Evolutionary conservation across 768 basidiomycete genomes (phyloP), one percentile per base, ranked within the genome.

Genomic region (Trametes villosa): DNA sequence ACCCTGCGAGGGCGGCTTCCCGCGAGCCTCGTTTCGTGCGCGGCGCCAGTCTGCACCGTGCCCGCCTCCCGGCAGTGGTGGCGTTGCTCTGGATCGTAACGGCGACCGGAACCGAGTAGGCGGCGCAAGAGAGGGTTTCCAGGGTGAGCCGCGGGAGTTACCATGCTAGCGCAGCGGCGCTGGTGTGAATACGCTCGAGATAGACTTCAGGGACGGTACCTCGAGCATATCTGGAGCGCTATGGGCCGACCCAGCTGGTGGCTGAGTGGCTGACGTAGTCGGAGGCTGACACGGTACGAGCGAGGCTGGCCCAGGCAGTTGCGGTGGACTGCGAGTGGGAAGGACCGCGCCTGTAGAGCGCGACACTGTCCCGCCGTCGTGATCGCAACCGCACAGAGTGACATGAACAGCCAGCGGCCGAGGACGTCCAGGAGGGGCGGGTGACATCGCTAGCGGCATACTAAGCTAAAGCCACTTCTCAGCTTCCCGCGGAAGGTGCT

Each of bases 1-100:
- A n/a, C 40, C 51, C 20, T 38, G 30, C 40, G 51, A 5, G 52
- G 27, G 29, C 38, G 52, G 52, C 52, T 42, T 53, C 52, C 52
- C 52, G 52, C 52, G 52, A 53, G 38, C n/a, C 30, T 54, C 30
- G 42, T 13, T 30, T 30, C 18, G 29, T n/a, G 34, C 13, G 22
- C 34, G 34, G 13, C 33, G 33, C 36, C 24, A 13, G 15, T 29
- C 27, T 22, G 53, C 34, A 13, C 22, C 36, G 15, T 40, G 22
- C 50, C 22, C 50, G 12, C 15, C 22, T 18, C 9, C 13, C 24
- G 13, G n/a, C n/a, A n/a, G n/a, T n/a, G n/a, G n/a, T n/a, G n/a
- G 2, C 6, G 40, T 4, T 13, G 24, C 1, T 24, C n/a, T 41
- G n/a, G 47, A 41, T 49, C 56, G 40, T 36, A 29, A 49, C 38